Percentiles rank a stretch among this genome's conserved stretches.
Conservation (phyloP, 129 eudicot species). For the Escallonia herrerae region DNA sequence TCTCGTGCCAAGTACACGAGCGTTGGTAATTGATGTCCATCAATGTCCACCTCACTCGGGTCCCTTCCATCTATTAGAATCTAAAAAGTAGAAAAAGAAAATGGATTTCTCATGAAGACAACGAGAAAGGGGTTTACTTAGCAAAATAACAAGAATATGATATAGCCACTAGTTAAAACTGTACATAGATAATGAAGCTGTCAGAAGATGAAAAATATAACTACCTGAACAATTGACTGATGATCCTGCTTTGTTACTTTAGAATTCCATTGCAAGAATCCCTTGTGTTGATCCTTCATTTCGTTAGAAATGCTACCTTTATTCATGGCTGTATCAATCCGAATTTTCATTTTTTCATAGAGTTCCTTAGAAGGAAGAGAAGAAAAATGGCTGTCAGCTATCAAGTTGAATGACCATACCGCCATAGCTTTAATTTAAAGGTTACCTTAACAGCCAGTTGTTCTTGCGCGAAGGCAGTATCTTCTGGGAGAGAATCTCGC, state of each 20-base stretch:
- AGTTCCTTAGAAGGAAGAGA: slow-evolving; percentile 15
- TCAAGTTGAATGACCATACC: neutral
- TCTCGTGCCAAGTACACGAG: slow-evolving; percentile 53
- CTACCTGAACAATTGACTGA: slow-evolving; percentile 42
- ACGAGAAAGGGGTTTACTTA: no score
- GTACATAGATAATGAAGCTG: no score
- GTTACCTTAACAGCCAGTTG: slow-evolving; percentile 32
- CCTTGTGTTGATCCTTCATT: slow-evolving; percentile 28
- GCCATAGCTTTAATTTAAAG: no score
- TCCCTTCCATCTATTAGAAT: slow-evolving; percentile 42
- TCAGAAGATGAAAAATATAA: no score
- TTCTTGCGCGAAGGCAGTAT: slow-evolving; percentile 2
- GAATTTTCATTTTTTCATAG: slow-evolving; percentile 34
- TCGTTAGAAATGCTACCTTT: slow-evolving; percentile 22
- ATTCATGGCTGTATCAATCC: slow-evolving; percentile 21
- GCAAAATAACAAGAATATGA: no score
- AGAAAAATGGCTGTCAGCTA: neutral
- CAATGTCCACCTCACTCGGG: slow-evolving; percentile 18
- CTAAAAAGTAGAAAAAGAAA: slow-evolving; percentile 18
- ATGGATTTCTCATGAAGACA: neutral
- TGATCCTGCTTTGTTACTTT: slow-evolving; percentile 38
- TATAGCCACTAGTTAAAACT: no score
- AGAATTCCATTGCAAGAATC: slow-evolving; percentile 41
- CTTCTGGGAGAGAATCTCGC: neutral
- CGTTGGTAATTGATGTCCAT: slow-evolving; percentile 42